Conservation (phyloP, 192 early-diverging fungal species). For the Backusella westeae region DNA sequence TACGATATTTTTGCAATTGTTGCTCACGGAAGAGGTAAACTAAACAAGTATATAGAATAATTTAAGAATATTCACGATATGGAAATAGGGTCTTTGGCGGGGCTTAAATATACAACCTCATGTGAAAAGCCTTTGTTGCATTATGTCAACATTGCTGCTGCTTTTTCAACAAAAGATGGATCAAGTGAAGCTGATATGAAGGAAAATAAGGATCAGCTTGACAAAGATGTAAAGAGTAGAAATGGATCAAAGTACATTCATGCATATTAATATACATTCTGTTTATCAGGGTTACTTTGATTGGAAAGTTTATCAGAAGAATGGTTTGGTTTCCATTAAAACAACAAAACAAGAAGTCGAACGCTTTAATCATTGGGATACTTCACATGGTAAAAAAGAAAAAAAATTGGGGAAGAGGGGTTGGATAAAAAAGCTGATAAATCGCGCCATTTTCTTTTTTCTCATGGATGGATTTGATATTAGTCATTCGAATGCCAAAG, state of each 20-base stretch:
- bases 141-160: slow-evolving; percentile 30
- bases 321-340: slow-evolving; percentile 6
- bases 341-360: slow-evolving; percentile 20
- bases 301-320: slow-evolving; percentile 14
- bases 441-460: background rate
- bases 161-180: slow-evolving; percentile 22
- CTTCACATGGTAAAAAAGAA: slow-evolving; percentile 14
- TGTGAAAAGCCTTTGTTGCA: slow-evolving; percentile 32
- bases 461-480: background rate
- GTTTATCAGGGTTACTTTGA: slow-evolving; percentile 26
- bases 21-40: slow-evolving; percentile 28
- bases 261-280: background rate
- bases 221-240: slow-evolving; percentile 3
- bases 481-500: slow-evolving; percentile 46
- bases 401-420: no score
- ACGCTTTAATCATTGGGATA: slow-evolving; percentile 25
- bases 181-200: background rate
- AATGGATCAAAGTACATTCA: background rate
- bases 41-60: background rate
- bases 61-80: background rate
- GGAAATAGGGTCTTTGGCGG: slow-evolving; percentile 25
- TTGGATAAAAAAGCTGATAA: background rate
- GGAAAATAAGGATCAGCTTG: slow-evolving; percentile 3
- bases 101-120: slow-evolving; percentile 34
- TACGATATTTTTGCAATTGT: slow-evolving; percentile 30